Base-by-base conservation (phyloP, 2,329 filamentous ascomycete genomes). In the Venturia carpophila region DNA sequence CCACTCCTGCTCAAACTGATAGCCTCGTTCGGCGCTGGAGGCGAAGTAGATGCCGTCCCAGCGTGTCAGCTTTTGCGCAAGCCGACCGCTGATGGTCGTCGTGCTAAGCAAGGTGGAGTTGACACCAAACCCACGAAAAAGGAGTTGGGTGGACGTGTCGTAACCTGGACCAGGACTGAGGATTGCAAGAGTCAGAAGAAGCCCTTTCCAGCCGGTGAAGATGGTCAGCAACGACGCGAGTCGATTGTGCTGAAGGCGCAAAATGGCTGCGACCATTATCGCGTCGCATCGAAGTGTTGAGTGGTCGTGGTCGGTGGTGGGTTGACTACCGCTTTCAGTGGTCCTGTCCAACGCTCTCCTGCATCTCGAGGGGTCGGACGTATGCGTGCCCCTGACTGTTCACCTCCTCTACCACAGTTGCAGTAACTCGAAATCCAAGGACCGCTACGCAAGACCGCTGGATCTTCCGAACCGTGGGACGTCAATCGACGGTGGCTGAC, bases 31-130 rank as follows among this genome's bases (percentile, higher is more conserved):
- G 5, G 89, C 84, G 56, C 80, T 74, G 68, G 85, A 82, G 66
- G 87, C 78, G 71, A 87, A 93, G 74, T 93, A 94, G 69, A 95
- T 80, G 41, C 87, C 88, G 74, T 95, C 91, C 91, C 91, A 95
- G 73, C 89, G 82, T 7, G 86, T 86, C 66, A 94, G 78, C 55
- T 84, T 84, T 42, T 81, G 75, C 24, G 80, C 74, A 2, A 88
- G 70, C 67, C 76, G 74, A 24, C 21, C 41, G 30, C 41, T 24
- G 41, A 17, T 30, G 21, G 41, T 0, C 64, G 61, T 27, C 64
- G 65, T 64, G 34, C 68, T 66, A 63, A 69, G n/a, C 71, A 67
- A 56, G 19, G 45, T 39, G 41, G 42, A 39, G 61, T 52, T 39
- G 9, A 63, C 30, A 3, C 61, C 61, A 49, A 45, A 52, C 10